Base-by-base conservation (phyloP, 2,329 filamentous ascomycete genomes). In the Stagonosporopsis tanaceti region DNA sequence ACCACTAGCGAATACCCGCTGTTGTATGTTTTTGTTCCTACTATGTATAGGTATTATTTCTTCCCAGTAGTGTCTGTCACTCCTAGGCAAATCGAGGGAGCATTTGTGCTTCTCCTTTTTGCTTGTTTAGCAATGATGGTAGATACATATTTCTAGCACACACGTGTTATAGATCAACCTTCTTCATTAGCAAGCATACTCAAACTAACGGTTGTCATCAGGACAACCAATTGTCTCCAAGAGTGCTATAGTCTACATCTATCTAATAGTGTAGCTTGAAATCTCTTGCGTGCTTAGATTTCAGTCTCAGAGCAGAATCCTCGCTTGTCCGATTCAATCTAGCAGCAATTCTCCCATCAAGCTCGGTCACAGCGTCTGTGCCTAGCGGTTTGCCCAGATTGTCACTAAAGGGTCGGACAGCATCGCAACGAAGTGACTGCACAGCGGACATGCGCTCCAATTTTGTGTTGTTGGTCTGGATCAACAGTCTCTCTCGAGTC, bases 371-470 rank as follows among this genome's bases (percentile, higher is more conserved):
- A 4, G 45, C 47, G 39, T 41, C 50, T 17, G 57, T 59, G 12
- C 17, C 53, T 25, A 48, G 44, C 9, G 51, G 60, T 42, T 61
- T 58, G 0, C 54, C 62, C 4, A 64, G 47, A 2, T 60, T 50
- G 5, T 61, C 38, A 17, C 45, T 62, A 45, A 64, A 59, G 0
- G 62, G 62, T 4, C 28, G 39, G 5, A 62, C 44, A 25, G 59
- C 39, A 46, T 62, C 57, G 17, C 62, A 64, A 5, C 57, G 34
- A 8, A 60, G 20, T 1, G 54, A 47, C 20, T 64, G 62, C 1
- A 52, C 60, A 24, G 51, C 22, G 8, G 48, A 44, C 41, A 80
- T 74, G 30, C 52, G 60, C 66, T 79, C 77, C 76, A 82, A 79
- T 42, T 38, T 51, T 12, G 78, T 80, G 22, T 55, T 65, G 58